Conservation (phyloP, 345 rosid genomes). For the Turritis glabra region DNA sequence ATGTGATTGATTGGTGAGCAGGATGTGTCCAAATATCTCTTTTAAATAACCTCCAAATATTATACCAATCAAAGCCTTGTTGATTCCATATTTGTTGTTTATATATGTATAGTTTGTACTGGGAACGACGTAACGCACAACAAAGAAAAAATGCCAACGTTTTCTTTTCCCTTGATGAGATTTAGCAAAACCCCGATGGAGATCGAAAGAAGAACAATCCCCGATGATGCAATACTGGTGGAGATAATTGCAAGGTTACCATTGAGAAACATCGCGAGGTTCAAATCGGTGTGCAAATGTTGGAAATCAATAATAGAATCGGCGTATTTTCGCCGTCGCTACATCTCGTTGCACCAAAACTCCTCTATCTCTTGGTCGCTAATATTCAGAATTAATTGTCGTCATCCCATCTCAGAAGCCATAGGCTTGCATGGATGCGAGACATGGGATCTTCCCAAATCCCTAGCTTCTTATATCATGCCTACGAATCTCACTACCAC, state of each 20-base stretch:
- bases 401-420: not conserved
- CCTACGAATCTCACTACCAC: no score
- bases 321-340: not conserved
- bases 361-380: constrained; percentile 20
- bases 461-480: not conserved
- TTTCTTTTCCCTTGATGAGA: no score
- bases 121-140: no score
- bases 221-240: constrained; percentile 10
- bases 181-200: no score
- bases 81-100: no score
- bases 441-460: not conserved
- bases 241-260: constrained; percentile 17
- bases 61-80: no score
- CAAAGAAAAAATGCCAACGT: no score
- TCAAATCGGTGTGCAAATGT: constrained; percentile 1
- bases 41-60: no score
- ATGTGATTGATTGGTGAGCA: no score
- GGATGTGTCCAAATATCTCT: no score
- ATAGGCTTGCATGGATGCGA: not conserved
- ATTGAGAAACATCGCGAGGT: not conserved
- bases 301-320: constrained; percentile 16
- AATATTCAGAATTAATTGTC: not conserved
- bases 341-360: not conserved
- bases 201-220: not conserved
- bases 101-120: no score